Evolutionary conservation across 352 stramenopile species (phyloP), one percentile per base, ranked within the genome.

Genomic region (Elongisporangium undulatum): DNA sequence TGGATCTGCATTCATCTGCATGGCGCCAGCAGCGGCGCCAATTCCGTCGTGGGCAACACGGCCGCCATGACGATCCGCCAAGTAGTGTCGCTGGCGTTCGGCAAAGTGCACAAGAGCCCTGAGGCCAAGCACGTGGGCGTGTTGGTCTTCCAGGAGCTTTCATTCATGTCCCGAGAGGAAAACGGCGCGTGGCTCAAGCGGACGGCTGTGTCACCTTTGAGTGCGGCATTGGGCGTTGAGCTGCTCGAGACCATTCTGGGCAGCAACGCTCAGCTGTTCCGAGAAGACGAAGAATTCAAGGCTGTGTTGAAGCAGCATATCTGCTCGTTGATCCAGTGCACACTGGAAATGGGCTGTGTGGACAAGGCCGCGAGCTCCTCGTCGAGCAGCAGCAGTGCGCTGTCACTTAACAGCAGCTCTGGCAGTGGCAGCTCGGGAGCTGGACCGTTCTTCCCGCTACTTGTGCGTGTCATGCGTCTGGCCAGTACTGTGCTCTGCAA

Each of bases 1-100:
- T 92, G 86, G 85, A 94, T 95, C 55, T 94, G 87, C 58, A 71
- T 95, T 50, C 83, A 94, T 48, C 64, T 95, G 21, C 83, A 95
- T 51, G 83, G 75, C 1, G 63, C 71, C 1, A 94, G 81, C 63
- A 89, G 78, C 62, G 77, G 82, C 49, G 79, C 82, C 16, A 92
- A 66, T 63, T 94, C 82, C 13, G 75, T 95, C 41, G 86, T 93
- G 53, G 81, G 82, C 56, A 94, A 95, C 61, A 94, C 87, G 22
- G 87, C 87, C 4, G 85, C 85, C 23, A 93, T 94, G 85, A 95
- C 87, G 60, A 89, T 95, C 63, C 81, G 87, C 1, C 88, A 96
- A 63, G 59, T 96, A 20, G 81, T 96, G 51, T 95, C 88, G 19
- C 77, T 94, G 21, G 83, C 87, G 24, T 96, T 95, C 49, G 83